A percentile compares a stretch with the other conserved stretches of the same genome.
Conservation (phyloP, 495 filamentous ascomycete genomes). For the Tuber calosporum region DNA sequence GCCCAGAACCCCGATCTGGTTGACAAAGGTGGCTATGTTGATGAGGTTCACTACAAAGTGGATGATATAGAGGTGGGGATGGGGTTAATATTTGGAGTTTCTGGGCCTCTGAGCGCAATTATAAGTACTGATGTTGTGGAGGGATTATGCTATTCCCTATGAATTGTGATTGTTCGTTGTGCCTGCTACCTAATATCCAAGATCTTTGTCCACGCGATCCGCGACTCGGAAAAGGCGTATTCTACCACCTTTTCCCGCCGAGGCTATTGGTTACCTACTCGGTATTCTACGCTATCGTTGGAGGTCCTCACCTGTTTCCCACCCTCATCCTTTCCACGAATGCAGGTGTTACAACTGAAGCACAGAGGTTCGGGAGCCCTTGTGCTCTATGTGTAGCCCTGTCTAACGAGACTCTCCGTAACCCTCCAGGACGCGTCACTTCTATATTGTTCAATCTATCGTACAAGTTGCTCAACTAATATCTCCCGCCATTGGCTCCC, state of each 20-base stretch:
- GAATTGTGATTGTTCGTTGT: conserved; percentile 5
- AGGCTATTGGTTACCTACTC: conserved; percentile 5
- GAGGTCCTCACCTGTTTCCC: conserved; percentile 10
- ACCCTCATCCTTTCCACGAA: conserved; percentile 1
- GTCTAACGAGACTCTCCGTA: not conserved
- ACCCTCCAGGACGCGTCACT: not conserved
- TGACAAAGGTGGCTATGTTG: conserved; percentile 4
- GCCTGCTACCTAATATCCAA: not conserved
- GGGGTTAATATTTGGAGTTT: conserved; percentile 1
- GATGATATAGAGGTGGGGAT: not conserved
- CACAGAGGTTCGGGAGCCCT: not conserved
- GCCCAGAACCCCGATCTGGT: not conserved
- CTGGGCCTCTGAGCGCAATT: conserved; percentile 3
- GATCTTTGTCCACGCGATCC: not conserved
- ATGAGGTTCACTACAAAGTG: conserved; percentile 2
- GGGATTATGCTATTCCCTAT: not conserved
- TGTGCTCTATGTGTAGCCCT: not conserved
- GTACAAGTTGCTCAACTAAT: not conserved
- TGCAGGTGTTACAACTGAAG: conserved; percentile 1
- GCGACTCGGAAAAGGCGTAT: not conserved
- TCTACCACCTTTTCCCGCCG: not conserved
- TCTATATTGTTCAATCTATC: not conserved
- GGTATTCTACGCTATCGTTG: conserved; percentile 6
- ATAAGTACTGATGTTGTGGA: conserved; percentile 6
- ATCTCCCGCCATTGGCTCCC: not conserved